Conservation (phyloP, 345 rosid species). For the Gossypium sturtianum region DNA sequence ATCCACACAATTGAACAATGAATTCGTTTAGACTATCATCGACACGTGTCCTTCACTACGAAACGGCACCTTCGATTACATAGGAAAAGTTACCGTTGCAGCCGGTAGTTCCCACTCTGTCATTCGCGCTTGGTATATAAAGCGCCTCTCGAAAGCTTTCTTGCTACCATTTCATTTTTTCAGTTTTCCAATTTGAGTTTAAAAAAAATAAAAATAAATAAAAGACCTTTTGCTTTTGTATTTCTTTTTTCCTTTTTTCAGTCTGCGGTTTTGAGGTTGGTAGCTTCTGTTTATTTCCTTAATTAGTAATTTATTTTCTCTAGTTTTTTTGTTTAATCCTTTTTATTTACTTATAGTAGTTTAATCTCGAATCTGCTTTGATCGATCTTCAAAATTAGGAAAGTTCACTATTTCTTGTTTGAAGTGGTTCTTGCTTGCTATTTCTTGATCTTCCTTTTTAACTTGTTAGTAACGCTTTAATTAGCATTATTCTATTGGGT, state of each 20-base stretch:
- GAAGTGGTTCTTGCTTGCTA: background rate
- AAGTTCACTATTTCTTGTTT: background rate
- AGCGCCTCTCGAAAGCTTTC: conserved; percentile 16
- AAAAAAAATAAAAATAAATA: conserved; percentile 1
- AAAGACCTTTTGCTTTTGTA: conserved; percentile 26
- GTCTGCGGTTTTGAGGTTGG: conserved; percentile 20
- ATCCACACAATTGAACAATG: conserved; percentile 21
- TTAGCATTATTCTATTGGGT: conserved; percentile 15
- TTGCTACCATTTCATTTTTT: background rate
- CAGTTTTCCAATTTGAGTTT: conserved; percentile 17
- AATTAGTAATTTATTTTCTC: background rate
- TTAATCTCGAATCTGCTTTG: background rate
- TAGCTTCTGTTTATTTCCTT: background rate
- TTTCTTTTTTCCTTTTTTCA: background rate
- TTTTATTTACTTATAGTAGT: background rate
- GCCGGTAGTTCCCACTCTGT: conserved; percentile 31
- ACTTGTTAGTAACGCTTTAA: conserved; percentile 4
- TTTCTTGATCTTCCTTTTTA: conserved; percentile 25
- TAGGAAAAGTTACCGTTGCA: conserved; percentile 21
- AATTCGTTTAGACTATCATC: background rate
- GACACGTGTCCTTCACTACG: conserved; percentile 18
- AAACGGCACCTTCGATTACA: conserved; percentile 17
- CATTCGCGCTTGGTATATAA: conserved; percentile 51
- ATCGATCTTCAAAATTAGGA: conserved; percentile 5
- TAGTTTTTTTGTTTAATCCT: background rate